Conservation (phyloP, 768 basidiomycete species). For the Amanita phalloides region DNA sequence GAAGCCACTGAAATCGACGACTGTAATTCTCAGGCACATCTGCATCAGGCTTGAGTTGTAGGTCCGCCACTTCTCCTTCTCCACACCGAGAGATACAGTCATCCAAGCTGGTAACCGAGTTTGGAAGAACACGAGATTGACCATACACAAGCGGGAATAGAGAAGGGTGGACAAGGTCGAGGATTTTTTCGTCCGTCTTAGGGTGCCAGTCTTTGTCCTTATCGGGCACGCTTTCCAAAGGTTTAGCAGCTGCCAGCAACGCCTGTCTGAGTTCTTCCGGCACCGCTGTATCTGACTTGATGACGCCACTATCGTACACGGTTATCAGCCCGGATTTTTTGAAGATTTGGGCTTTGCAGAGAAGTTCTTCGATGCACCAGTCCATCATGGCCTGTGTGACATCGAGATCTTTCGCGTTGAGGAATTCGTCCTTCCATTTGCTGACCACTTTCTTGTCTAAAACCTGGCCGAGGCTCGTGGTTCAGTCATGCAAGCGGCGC, state of each 20-base stretch:
- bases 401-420: slow-evolving; percentile 2
- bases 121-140: neutral
- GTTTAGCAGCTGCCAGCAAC: neutral
- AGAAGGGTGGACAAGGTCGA: slow-evolving; percentile 4
- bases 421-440: slow-evolving; percentile 2
- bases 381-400: slow-evolving; percentile 9
- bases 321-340: slow-evolving; percentile 3
- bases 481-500: neutral
- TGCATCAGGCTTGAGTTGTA: too few species aligned
- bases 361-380: slow-evolving; percentile 14
- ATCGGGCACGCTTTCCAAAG: neutral
- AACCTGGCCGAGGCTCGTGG: neutral
- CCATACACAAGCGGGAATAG: slow-evolving; percentile 3
- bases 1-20: slow-evolving; percentile 3
- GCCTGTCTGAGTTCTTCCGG: neutral
- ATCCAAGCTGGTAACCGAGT: neutral
- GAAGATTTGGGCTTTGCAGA: slow-evolving; percentile 10
- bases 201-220: slow-evolving; percentile 3
- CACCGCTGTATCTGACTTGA: slow-evolving; percentile 22
- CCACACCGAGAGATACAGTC: slow-evolving; percentile 3
- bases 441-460: neutral
- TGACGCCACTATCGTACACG: slow-evolving; percentile 10
- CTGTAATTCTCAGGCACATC: neutral
- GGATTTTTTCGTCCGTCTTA: slow-evolving; percentile 1
- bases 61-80: neutral